Base-by-base conservation (phyloP, 2,329 filamentous ascomycete genomes). In the Ceratocystis destructans region DNA sequence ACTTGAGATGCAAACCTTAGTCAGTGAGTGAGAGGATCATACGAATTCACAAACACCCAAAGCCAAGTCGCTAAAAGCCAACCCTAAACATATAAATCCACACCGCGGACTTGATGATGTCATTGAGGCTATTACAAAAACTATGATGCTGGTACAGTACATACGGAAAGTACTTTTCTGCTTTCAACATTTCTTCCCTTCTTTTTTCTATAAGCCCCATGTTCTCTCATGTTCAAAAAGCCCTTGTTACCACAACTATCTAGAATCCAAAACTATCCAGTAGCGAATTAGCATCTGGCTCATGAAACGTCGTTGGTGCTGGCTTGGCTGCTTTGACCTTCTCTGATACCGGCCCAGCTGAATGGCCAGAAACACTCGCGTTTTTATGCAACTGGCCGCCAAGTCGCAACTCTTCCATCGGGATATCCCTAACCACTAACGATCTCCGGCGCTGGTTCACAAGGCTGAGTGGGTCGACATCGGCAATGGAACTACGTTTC, bases 261-360 rank as follows among this genome's bases (percentile, higher is more conserved):
- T 71, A 97, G 73, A 97, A 94, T 1, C 93, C 93, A 81, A 97
- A 97, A 74, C 84, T 92, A 79, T 97, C 93, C 71, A 97, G 79
- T 72, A 99, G 76, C 68, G 90, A 93, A 73, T 84, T 90, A 33
- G 89, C 83, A 77, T 96, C 91, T n/a, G 94, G 94, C 75, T 99
- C 94, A 71, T 95, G 82, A 74, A 97, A 97, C 69, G 87, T 85
- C 22, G 87, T 90, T 1, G 90, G 85, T 17, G 86, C 81, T 15
- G 83, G 80, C 71, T 87, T 82, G 75, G 71, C 68, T 74, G 76
- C 65, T 70, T 71, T 75, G 70, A 44, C 72, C 79, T 77, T 61
- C 22, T 61, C 33, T 12, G 28, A 17, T n/a, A 53, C 41, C 25
- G 61, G 12, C 28, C 22, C 5, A 15, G 50, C 53, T 45, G 37